A percentile compares a stretch with the other conserved stretches of the same genome.
phyloP scores from a whole-genome alignment of 192 early-diverging fungal species.

The Haplosporangium gracile region DNA sequence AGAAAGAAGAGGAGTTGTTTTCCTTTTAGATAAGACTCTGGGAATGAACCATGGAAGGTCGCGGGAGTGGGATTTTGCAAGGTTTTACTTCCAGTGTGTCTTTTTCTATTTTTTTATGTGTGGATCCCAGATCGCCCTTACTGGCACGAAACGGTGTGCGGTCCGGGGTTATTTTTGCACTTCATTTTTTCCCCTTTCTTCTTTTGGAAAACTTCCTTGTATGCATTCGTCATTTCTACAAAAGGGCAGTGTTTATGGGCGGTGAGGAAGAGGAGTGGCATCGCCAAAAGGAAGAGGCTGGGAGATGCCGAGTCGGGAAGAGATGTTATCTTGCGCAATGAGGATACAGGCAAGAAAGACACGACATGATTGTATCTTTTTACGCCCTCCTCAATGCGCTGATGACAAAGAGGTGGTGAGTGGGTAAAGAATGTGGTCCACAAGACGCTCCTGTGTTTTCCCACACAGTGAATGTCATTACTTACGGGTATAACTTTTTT shows the following conservation, averaged over 20 bases:
- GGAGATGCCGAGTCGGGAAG: background rate
- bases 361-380: background rate
- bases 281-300: background rate
- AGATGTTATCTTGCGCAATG: too few relatives aligned
- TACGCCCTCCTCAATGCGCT: background rate
- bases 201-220: background rate
- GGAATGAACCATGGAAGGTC: constrained; percentile 8
- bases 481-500: background rate
- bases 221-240: background rate
- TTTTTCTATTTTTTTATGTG: background rate
- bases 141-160: background rate
- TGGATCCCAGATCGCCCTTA: background rate
- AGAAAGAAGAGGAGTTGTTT: background rate
- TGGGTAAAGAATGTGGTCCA: background rate
- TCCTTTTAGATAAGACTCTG: background rate
- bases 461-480: background rate
- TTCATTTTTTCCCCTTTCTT: too few relatives aligned
- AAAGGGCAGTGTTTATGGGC: background rate
- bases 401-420: background rate
- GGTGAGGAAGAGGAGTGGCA: background rate
- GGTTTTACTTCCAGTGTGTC: background rate
- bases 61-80: background rate
- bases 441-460: background rate
- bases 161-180: background rate
- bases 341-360: too few relatives aligned